Conservation (phyloP, 2,329 filamentous ascomycete genomes). For the Neofusicoccum cordaticola region DNA sequence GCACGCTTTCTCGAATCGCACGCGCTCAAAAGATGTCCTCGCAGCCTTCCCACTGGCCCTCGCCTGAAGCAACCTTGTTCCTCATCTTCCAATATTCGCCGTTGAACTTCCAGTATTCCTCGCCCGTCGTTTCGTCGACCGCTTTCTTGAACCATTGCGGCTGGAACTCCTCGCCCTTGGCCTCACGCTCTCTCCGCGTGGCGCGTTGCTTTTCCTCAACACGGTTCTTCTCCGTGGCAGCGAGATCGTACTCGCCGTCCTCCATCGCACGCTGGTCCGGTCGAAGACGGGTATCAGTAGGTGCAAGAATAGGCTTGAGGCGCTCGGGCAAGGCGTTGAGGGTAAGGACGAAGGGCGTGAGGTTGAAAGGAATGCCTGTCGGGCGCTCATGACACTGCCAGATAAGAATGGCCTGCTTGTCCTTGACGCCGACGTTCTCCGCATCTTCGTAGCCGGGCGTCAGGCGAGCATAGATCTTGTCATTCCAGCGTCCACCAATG, state of each 20-base stretch:
- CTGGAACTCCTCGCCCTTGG: conserved; percentile 72
- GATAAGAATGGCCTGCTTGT: conserved; percentile 78
- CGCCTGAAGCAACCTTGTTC: conserved; percentile 62
- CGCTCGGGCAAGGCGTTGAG: conserved; percentile 89
- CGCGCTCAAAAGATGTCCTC: conserved; percentile 68
- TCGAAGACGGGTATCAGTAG: conserved; percentile 87
- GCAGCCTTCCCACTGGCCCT: conserved; percentile 64
- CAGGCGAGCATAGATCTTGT: conserved; percentile 89
- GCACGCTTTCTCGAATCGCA: no score
- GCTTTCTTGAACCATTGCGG: conserved; percentile 82
- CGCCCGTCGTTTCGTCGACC: conserved; percentile 74
- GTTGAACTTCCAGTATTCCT: conserved; percentile 86
- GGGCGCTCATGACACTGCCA: conserved; percentile 88
- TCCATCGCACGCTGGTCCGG: conserved; percentile 98
- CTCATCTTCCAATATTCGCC: conserved; percentile 83
- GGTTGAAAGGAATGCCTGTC: conserved; percentile 86
- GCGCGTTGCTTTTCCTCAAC: conserved; percentile 89
- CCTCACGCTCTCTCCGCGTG: conserved; percentile 69
- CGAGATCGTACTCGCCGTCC: conserved; percentile 93
- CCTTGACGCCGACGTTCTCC: conserved; percentile 32
- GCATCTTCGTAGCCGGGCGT: conserved; percentile 83
- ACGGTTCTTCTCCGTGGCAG: conserved; percentile 88
- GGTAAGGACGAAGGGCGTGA: conserved; percentile 92
- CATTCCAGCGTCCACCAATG: conserved; percentile 94
- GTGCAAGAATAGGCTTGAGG: conserved; percentile 74